These are phyloP conservation scores for Tetradesmus obliquus DNA, from an alignment of 139 green algal species.

Conservation along the genomic window DNA sequence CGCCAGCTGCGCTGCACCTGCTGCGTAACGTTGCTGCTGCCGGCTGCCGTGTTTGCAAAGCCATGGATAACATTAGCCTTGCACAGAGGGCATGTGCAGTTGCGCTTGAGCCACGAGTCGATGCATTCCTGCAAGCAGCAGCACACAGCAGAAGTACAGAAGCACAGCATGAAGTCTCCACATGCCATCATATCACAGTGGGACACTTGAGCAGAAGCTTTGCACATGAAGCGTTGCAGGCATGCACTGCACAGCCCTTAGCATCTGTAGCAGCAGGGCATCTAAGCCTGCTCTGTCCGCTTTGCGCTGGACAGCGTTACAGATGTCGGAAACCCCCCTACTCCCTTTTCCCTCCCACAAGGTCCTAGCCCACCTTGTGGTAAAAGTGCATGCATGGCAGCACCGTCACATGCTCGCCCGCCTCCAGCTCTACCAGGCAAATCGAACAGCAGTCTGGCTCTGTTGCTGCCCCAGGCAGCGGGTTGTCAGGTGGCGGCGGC, in stretches of 20 bases:
- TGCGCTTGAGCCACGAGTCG: slow-evolving; percentile 52
- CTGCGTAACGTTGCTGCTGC: not conserved
- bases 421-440: slow-evolving; percentile 59
- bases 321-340: no score
- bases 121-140: slow-evolving; percentile 49
- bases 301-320: no score
- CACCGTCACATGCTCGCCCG: slow-evolving; percentile 54
- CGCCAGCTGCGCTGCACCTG: not conserved
- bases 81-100: slow-evolving; percentile 61
- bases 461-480: slow-evolving; percentile 29
- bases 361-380: slow-evolving; percentile 11
- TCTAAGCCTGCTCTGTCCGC: not conserved
- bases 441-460: slow-evolving; percentile 54
- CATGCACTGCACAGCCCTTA: not conserved
- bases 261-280: not conserved
- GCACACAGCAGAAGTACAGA: not conserved
- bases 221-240: not conserved
- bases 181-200: not conserved
- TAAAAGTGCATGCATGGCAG: slow-evolving; percentile 54
- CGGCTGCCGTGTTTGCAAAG: not conserved
- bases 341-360: not conserved
- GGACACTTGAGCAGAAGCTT: no score
- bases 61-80: slow-evolving; percentile 56
- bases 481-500: slow-evolving; percentile 6
- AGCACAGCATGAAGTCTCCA: not conserved